Conservation (phyloP, 768 basidiomycete genomes). For the Saitozyma podzolica region DNA sequence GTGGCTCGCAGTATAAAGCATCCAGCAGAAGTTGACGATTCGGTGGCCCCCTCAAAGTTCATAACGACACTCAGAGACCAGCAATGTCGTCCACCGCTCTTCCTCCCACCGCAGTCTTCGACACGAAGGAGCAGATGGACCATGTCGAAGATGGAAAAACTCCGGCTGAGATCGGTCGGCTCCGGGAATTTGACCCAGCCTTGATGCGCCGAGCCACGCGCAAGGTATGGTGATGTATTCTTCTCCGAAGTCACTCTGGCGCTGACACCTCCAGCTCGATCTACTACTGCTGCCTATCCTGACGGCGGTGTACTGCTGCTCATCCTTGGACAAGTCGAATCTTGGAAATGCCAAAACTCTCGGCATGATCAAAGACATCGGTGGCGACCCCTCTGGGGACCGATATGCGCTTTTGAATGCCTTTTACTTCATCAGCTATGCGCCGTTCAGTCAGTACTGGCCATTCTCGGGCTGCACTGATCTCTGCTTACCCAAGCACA, state of each 20-base stretch:
- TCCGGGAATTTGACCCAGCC: neutral
- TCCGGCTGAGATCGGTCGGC: neutral
- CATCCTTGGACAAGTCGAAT: conserved; percentile 27
- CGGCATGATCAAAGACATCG: conserved; percentile 23
- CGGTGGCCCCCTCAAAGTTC: too few relatives aligned
- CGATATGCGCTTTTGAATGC: conserved; percentile 22
- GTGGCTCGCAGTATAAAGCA: too few relatives aligned
- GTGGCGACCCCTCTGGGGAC: conserved; percentile 18
- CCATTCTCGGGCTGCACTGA: neutral
- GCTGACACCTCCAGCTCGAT: conserved; percentile 11
- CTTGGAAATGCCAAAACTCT: conserved; percentile 30
- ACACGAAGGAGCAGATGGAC: neutral
- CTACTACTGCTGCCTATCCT: conserved; percentile 10
- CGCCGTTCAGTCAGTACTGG: conserved; percentile 19
- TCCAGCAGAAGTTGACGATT: too few relatives aligned
- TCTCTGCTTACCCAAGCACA: neutral
- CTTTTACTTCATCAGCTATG: conserved; percentile 21
- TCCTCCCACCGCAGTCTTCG: neutral
- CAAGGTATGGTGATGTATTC: neutral
- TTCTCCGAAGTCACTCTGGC: neutral
- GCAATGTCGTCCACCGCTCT: too few relatives aligned
- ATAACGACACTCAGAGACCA: too few relatives aligned
- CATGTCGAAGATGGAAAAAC: neutral
- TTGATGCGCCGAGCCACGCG: neutral
- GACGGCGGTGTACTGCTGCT: conserved; percentile 14